These are phyloP conservation scores for Ceratocystis cacaofunesta DNA, from an alignment of 2,329 filamentous ascomycete species.

Conservation along the genomic window DNA sequence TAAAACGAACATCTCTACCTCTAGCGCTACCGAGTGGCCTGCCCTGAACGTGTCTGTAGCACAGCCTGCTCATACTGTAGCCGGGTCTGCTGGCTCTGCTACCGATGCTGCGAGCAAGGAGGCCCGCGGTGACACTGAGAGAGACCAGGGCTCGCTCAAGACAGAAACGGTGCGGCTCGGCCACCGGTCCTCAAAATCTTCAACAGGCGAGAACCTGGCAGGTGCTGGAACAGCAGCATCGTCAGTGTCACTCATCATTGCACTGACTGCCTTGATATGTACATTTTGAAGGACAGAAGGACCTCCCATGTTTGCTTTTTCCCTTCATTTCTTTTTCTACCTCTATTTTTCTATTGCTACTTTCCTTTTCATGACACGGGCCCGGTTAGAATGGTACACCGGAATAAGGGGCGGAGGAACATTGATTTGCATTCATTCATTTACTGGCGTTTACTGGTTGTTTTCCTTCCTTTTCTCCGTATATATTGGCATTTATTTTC, in stretches of 20 bases:
- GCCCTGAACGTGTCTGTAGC: too few species aligned
- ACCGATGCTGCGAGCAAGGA: too few species aligned
- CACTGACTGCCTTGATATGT: conserved; percentile 16
- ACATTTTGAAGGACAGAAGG: conserved; percentile 6
- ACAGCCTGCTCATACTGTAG: too few species aligned
- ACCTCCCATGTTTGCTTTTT: background rate
- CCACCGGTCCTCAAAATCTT: background rate
- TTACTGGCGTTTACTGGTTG: background rate
- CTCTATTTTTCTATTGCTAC: background rate
- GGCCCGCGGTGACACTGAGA: too few species aligned
- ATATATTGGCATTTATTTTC: background rate
- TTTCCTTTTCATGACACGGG: background rate
- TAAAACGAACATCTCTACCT: too few species aligned
- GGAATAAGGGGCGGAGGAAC: background rate
- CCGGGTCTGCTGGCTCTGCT: too few species aligned
- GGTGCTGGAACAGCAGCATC: conserved; percentile 13
- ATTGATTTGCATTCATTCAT: background rate
- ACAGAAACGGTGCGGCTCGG: background rate
- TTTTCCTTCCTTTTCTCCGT: background rate
- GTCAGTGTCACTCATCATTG: conserved; percentile 16
- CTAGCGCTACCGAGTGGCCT: too few species aligned
- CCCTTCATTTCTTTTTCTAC: background rate
- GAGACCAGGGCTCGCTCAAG: too few species aligned
- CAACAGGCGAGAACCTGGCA: conserved; percentile 7
- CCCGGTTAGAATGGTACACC: background rate